phyloP scores from a whole-genome alignment of 2,329 filamentous ascomycete genomes.

The Verticillium dahliae region DNA sequence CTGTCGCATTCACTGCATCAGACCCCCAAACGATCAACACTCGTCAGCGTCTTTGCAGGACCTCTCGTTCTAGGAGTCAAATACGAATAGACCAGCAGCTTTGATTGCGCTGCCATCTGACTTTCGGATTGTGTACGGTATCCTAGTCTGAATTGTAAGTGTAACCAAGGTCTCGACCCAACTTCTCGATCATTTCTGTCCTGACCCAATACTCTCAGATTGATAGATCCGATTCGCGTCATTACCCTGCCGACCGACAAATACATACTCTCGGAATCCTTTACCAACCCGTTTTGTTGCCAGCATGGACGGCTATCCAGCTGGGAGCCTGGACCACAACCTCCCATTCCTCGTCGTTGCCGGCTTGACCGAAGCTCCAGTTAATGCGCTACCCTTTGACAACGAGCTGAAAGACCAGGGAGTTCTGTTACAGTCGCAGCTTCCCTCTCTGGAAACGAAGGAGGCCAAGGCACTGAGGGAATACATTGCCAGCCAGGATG shows the following conservation, averaged over 20 bases:
- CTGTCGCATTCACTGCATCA: background rate
- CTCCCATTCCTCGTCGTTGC: conserved; percentile 78
- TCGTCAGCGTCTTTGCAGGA: background rate
- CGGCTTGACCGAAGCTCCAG: conserved; percentile 50
- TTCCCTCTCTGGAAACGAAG: conserved; percentile 58
- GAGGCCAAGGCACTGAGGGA: conserved; percentile 59
- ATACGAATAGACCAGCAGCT: no score
- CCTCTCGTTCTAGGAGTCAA: no score
- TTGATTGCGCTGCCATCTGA: background rate
- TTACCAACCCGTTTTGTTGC: background rate
- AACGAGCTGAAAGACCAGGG: conserved; percentile 51
- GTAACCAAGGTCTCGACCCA: background rate
- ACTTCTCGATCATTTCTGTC: background rate
- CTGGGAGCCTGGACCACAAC: conserved; percentile 78
- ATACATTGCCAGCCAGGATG: conserved; percentile 61
- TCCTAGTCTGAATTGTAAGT: background rate
- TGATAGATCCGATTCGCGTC: background rate
- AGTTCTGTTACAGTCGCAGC: conserved; percentile 61
- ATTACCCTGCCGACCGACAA: background rate
- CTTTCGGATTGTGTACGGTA: background rate
- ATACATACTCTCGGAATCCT: conserved; percentile 18
- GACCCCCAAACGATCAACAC: background rate
- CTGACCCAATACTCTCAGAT: background rate
- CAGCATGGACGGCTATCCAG: conserved; percentile 72
- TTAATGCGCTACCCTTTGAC: conserved; percentile 33